These are phyloP conservation scores for Clitopilus hobsonii DNA, from an alignment of 768 basidiomycete genomes.

Conservation along the genomic window DNA sequence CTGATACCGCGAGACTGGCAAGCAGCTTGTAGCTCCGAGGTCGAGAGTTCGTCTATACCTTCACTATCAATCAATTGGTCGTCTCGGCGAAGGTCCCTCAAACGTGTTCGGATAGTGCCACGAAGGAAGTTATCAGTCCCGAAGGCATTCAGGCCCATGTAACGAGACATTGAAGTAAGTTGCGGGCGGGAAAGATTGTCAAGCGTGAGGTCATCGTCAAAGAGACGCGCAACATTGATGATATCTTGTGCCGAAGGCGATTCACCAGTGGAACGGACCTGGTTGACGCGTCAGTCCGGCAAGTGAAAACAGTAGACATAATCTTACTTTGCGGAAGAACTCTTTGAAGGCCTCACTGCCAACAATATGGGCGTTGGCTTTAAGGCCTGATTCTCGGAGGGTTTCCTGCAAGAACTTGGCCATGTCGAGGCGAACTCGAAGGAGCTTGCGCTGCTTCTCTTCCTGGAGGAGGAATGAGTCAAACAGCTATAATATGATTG, in stretches of 20 bases:
- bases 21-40: conserved; percentile 85
- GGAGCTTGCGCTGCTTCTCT: conserved; percentile 94
- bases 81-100: conserved; percentile 81
- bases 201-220: conserved; percentile 95
- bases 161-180: conserved; percentile 93
- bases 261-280: conserved; percentile 95
- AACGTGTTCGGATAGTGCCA: conserved; percentile 79
- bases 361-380: conserved; percentile 89
- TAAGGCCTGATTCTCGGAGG: conserved; percentile 87
- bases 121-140: conserved; percentile 98
- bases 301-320: background rate
- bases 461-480: conserved; percentile 49
- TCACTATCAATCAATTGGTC: conserved; percentile 90
- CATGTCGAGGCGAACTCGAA: conserved; percentile 95
- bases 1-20: conserved; percentile 94
- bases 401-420: conserved; percentile 99
- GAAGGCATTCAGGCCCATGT: conserved; percentile 98
- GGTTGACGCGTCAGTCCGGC: background rate
- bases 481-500: background rate
- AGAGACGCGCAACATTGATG: conserved; percentile 92
- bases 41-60: conserved; percentile 88
- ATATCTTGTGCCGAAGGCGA: conserved; percentile 84
- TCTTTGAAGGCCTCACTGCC: conserved; percentile 96
- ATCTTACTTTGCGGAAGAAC: conserved; percentile 90
- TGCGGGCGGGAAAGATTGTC: conserved; percentile 99